Base-by-base conservation (phyloP, 495 filamentous ascomycete genomes). In the Lophium mytilinum region DNA sequence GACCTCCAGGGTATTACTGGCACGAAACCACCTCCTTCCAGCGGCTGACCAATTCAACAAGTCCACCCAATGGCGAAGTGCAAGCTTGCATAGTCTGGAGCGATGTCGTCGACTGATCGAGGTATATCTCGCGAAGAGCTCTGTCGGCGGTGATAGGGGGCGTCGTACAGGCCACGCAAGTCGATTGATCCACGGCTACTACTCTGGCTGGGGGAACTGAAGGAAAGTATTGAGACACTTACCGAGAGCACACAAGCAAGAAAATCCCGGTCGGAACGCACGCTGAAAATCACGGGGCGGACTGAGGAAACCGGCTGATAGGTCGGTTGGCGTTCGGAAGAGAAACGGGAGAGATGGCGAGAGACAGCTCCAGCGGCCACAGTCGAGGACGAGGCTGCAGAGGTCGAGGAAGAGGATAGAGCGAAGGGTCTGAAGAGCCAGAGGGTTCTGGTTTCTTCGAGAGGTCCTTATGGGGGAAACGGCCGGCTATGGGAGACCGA, bases 321-420 rank as follows among this genome's bases (percentile, higher is more conserved):
- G 42, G 47, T 45, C 42, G 19, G 12, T 1, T 48, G 34, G 50
- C 43, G 50, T 43, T 36, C 54, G 21, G 21, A 40, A 37, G 50
- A 52, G 21, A 36, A n/a, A 18, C 34, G 24, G 56, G 35, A 39
- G 12, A 19, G 41, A 60, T 37, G 36, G 52, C 36, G 52, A 54
- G 56, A 46, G 10, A 50, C 19, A 45, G 37, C 57, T 55, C 60
- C 46, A 37, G 48, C 17, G 52, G 40, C 52, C 45, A 48, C 45
- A 6, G 17, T 95, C 51, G 30, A 46, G 43, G 57, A 53, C 61
- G 24, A 14, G 11, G 35, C n/a, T 3, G 42, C 55, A 11, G 37
- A 43, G 8, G 21, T 9, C 30, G 41, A 58, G 17, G 52, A 33
- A 45, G 40, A 24, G 46, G 54, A 48, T 45, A 42, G 53, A 54